Evolutionary conservation across 2,329 filamentous ascomycete species (phyloP), one percentile per base, ranked within the genome.

Genomic region (Trichocomaceae sp.): DNA sequence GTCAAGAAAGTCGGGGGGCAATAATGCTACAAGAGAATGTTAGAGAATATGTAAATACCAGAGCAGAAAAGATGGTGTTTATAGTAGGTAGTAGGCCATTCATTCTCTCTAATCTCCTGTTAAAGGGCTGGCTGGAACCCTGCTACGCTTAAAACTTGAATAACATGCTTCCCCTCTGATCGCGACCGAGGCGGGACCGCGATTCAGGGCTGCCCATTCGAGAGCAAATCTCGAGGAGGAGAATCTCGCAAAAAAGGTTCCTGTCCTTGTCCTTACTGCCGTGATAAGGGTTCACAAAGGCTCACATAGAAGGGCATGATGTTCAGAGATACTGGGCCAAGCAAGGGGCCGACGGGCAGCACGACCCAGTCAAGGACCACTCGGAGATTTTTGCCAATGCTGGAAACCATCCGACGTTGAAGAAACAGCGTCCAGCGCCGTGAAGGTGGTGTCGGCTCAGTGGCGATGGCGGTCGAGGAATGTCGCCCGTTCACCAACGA

Each of bases 21-120:
- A 53, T 26, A 61, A 66, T 61, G 63, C 61, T 62, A 61, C 57
- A 68, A 68, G 69, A 72, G 69, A 72, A 72, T 72, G 70, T 71
- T 67, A 69, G 69, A 71, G 69, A 72, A 70, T 72, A 72, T 72
- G 70, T 71, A 47, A 56, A 53, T 57, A 48, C 52, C 48, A 64
- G 68, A 70, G 70, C 69, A 69, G 68, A 61, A 63, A 65, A 59
- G 66, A 69, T 66, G 66, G 62, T 70, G 69, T 72, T 72, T 72
- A 72, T 72, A 71, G 64, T 66, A 61, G 63, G 62, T n/a, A 61
- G 63, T 66, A 61, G 63, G 62, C 58, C 61, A 67, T 66, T 63
- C 26, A 5, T 9, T 29, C 61, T 53, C 60, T 60, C 63, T 57
- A 44, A 31, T 60, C 55, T 63, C 62, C 61, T 50, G 57, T 58